phyloP scores from a whole-genome alignment of 176 grass and related monocot species.

The Oryza longistaminata region DNA sequence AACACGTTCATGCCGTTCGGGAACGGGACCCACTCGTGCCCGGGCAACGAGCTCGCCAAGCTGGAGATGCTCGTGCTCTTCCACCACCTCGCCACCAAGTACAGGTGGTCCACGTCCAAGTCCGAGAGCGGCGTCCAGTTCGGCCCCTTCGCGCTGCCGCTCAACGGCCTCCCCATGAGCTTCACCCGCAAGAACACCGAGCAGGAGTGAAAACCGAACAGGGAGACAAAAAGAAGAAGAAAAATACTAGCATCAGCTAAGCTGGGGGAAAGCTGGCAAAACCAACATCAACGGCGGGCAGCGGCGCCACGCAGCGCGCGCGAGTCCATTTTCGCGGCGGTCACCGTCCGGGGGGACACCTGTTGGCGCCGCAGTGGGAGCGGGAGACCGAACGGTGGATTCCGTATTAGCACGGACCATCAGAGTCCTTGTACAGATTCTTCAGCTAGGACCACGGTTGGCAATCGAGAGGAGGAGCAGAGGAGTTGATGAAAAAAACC shows the following conservation, averaged over 20 bases:
- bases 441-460: conserved; percentile 32
- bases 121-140: conserved; percentile 89
- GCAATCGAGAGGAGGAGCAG: conserved; percentile 3
- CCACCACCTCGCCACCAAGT: conserved; percentile 92
- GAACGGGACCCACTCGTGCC: conserved; percentile 96
- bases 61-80: conserved; percentile 96
- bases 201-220: neutral
- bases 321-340: conserved; percentile 26
- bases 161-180: conserved; percentile 85
- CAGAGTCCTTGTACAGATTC: conserved; percentile 55
- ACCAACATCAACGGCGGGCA: neutral
- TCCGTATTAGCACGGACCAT: neutral
- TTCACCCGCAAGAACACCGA: conserved; percentile 54
- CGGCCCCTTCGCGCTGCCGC: conserved; percentile 78
- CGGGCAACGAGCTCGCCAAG: conserved; percentile 97
- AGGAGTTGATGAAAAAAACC: neutral
- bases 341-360: conserved; percentile 48
- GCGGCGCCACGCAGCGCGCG: neutral
- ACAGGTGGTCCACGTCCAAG: conserved; percentile 76
- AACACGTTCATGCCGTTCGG: conserved; percentile 99
- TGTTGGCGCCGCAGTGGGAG: conserved; percentile 30
- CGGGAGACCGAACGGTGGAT: neutral
- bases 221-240: neutral
- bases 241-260: neutral
- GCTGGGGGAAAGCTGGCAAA: neutral